These are phyloP conservation scores for Cytospora schulzeri DNA, from an alignment of 2,329 filamentous ascomycete species.

Conservation along the genomic window DNA sequence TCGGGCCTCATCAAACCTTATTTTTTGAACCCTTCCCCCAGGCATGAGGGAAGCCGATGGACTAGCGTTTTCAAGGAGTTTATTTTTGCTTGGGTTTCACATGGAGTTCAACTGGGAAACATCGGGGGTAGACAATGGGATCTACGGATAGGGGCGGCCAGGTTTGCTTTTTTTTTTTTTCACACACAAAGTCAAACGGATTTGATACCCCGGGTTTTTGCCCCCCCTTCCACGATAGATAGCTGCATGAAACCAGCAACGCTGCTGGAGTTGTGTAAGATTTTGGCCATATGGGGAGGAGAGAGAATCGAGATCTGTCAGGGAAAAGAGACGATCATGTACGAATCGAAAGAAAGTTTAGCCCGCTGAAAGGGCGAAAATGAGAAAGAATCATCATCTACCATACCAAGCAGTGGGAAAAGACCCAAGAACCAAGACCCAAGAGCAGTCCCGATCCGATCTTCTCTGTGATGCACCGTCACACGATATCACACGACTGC, in stretches of 20 bases:
- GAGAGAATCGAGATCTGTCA: not conserved
- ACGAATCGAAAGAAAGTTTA: not conserved
- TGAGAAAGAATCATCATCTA: not conserved
- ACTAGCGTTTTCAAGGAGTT: conserved; percentile 26
- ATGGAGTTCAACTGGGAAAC: conserved; percentile 19
- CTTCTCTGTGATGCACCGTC: not conserved
- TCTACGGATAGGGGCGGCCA: not conserved
- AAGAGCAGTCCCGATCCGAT: not conserved
- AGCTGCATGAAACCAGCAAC: conserved; percentile 22
- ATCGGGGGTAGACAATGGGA: conserved; percentile 3
- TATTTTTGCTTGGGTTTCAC: conserved; percentile 9
- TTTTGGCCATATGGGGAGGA: not conserved
- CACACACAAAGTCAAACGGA: conserved; percentile 6
- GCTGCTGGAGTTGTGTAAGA: conserved; percentile 26
- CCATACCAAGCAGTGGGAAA: conserved; percentile 3
- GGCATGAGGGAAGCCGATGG: conserved; percentile 1
- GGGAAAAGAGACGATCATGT: not conserved
- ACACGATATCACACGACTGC: no score
- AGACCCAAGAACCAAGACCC: no score
- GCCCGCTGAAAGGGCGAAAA: not conserved
- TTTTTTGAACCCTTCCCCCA: not conserved
- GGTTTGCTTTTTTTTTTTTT: conserved; percentile 2
- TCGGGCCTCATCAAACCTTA: not conserved
- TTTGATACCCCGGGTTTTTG: conserved; percentile 22
- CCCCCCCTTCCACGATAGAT: conserved; percentile 1